Evolutionary conservation across 306 rosid species (phyloP), one percentile per base, ranked within the genome.

Genomic region (Castanea sativa): DNA sequence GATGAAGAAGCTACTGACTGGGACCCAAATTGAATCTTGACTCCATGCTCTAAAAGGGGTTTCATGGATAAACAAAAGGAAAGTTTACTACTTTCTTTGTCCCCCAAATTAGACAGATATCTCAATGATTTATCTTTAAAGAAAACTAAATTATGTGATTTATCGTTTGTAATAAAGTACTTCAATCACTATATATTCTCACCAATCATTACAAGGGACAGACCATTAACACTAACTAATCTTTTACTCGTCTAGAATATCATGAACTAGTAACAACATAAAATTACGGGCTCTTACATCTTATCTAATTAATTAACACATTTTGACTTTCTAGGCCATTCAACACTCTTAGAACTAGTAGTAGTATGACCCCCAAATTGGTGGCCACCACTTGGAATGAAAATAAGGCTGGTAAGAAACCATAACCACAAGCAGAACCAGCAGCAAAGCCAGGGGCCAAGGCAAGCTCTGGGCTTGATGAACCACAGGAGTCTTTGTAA

Each of bases 301-400:
- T 7, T 23, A 58, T 13, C 4, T 2, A 58, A 58, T 58, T 10
- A 59, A 27, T 23, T 5, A 21, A 59, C 14, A 21, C 32, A 20
- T 10, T 23, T 23, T 23, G 32, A 20, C 29, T 58, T 58, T 21
- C 13, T 21, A 21, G 16, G 65, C 30, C 65, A 8, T 23, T 8
- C 64, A 58, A 58, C 6, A 2, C 10, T 63, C n/a, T 60, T 4
- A 64, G 41, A 25, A 71, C 58, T 77, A 76, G 53, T 68, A 30
- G 25, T 83, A 88, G 55, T 86, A 55, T 27, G 91, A 70, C 72
- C 82, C 65, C 88, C 85, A 86, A 72, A 90, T 49, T 1, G 80
- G 73, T 5, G 94, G 89, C 61, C 89, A 83, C 95, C 97, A 90
- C 87, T 55, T 87, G 64, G 95, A 86, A 79, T 88, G 88, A 76